Evolutionary conservation across 2,329 filamentous ascomycete species (phyloP).

Genomic region (Grosmannia serpens): DNA sequence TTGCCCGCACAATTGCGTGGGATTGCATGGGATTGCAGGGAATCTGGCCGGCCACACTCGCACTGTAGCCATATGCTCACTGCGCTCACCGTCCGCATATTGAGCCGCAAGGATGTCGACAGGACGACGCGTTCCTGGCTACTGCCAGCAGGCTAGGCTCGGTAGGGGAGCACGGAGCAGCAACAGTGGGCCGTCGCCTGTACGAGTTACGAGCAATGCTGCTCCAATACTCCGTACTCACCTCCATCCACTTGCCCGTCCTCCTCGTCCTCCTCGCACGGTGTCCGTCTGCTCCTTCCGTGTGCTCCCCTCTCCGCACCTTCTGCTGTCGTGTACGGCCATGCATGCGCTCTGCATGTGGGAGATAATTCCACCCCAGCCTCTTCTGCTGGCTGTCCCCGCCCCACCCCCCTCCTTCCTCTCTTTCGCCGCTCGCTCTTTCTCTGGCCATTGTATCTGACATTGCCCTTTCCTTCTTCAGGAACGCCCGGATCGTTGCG

Average conservation of each 20-base stretch:
- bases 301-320: neutral
- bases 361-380: neutral
- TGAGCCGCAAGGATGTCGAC: neutral
- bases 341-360: neutral
- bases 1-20: too few species aligned
- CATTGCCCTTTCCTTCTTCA: neutral
- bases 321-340: neutral
- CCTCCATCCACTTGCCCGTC: too few species aligned
- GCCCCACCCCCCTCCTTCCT: neutral
- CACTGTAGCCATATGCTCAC: neutral
- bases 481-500: neutral
- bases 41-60: neutral
- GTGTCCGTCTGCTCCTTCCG: too few species aligned
- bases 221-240: too few species aligned
- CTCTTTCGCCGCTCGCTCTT: neutral
- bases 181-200: too few species aligned
- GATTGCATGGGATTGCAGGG: neutral
- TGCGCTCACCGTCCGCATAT: neutral
- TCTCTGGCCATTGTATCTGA: neutral
- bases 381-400: neutral
- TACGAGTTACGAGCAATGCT: too few species aligned
- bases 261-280: too few species aligned
- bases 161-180: too few species aligned
- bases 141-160: neutral
- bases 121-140: neutral